Percentiles rank a stretch among this genome's conserved stretches.
Conservation (phyloP, 345 rosid genomes). For the Combretum micranthum region DNA sequence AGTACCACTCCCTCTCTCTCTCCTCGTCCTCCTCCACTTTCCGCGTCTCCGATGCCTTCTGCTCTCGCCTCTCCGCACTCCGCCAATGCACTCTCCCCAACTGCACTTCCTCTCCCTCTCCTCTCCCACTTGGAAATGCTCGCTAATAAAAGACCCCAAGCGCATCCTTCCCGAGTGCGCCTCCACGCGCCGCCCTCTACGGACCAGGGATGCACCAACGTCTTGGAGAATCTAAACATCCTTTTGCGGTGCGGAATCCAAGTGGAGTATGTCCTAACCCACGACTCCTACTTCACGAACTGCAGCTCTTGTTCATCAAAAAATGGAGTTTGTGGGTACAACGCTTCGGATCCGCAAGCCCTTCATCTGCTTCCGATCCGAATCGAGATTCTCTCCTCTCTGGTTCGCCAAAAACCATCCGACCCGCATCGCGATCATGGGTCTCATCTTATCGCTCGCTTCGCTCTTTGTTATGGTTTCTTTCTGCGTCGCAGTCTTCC, state of each 20-base stretch:
- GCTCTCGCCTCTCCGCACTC: constrained; percentile 64
- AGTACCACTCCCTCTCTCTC: neutral
- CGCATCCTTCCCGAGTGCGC: constrained; percentile 58
- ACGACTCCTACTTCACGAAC: constrained; percentile 50
- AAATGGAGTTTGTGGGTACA: constrained; percentile 69
- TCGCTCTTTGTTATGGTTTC: constrained; percentile 49
- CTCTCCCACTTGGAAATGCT: constrained; percentile 61
- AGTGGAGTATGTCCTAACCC: constrained; percentile 62
- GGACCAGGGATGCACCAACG: constrained; percentile 62
- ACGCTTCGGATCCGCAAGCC: constrained; percentile 49
- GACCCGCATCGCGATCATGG: constrained; percentile 36
- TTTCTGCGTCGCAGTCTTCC: constrained; percentile 32
- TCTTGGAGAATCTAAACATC: constrained; percentile 41
- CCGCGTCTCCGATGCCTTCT: constrained; percentile 17
- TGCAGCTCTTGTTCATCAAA: constrained; percentile 44
- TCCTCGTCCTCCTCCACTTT: constrained; percentile 10
- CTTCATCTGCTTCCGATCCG: constrained; percentile 47
- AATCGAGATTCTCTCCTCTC: constrained; percentile 25
- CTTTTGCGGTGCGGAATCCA: constrained; percentile 42
- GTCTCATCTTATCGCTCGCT: constrained; percentile 40
- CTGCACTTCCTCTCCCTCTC: constrained; percentile 56
- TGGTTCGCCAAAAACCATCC: constrained; percentile 28
- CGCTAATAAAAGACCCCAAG: constrained; percentile 44
- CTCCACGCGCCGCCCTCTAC: constrained; percentile 28
- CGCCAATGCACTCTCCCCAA: constrained; percentile 46